phyloP scores from a whole-genome alignment of 23 red algal species.

The Gracilaria gracilis region DNA sequence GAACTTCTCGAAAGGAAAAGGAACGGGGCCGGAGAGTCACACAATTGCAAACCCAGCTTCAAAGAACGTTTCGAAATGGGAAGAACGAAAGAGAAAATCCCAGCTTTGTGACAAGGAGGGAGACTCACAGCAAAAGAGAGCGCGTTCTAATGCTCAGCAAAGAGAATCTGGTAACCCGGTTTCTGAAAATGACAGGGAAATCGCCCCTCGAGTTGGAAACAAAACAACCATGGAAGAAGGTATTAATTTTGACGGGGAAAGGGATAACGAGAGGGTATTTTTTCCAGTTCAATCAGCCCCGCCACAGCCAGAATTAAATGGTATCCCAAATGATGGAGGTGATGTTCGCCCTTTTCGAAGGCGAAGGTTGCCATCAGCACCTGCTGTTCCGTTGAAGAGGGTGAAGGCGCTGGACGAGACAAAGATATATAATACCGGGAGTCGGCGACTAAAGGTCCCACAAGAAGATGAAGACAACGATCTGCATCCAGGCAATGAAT shows the following conservation, averaged over 20 bases:
- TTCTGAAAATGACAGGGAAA: neutral
- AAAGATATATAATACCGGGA: constrained; percentile 9
- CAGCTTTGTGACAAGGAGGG: neutral
- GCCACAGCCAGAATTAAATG: neutral
- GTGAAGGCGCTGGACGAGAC: constrained; percentile 18
- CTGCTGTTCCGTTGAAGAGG: constrained; percentile 37
- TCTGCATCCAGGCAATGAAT: neutral
- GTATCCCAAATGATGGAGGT: neutral
- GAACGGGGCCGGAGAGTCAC: neutral
- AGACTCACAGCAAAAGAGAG: constrained; percentile 6
- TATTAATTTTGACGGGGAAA: constrained; percentile 1
- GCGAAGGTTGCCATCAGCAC: constrained; percentile 23
- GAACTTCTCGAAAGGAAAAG: neutral
- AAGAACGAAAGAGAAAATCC: no score
- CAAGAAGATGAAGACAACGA: constrained; percentile 1
- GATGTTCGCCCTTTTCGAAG: constrained; percentile 49
- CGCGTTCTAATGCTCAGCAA: neutral
- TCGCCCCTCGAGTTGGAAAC: neutral
- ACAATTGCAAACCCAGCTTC: neutral
- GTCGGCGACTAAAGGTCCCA: neutral
- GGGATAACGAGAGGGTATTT: constrained; percentile 13
- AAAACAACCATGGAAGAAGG: neutral
- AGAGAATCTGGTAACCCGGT: neutral
- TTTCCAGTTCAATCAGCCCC: constrained; percentile 22
- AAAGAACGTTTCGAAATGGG: no score